A percentile compares a stretch with the other conserved stretches of the same genome.
These are phyloP conservation scores for Suillus occidentalis DNA, from an alignment of 768 basidiomycete genomes.

Conservation along the genomic window DNA sequence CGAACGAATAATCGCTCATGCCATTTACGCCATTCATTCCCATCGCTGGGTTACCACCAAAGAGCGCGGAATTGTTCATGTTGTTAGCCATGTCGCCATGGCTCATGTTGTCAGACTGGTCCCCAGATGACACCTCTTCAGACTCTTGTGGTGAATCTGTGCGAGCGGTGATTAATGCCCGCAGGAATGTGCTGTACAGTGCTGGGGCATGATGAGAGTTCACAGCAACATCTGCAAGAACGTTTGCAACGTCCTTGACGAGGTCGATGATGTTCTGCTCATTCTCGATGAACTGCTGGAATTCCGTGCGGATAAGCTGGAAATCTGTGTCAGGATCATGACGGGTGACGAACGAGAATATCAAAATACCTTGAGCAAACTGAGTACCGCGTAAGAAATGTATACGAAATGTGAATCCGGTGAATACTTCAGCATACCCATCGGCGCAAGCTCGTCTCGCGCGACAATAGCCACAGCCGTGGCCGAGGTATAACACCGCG, in stretches of 20 bases:
- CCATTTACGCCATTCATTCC: slow-evolving; percentile 20
- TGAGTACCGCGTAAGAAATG: slow-evolving; percentile 90
- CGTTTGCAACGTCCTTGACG: slow-evolving; percentile 79
- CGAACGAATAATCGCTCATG: slow-evolving; percentile 66
- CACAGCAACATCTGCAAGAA: slow-evolving; percentile 74
- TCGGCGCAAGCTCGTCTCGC: slow-evolving; percentile 75
- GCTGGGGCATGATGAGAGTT: slow-evolving; percentile 86
- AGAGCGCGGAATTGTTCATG: slow-evolving; percentile 15
- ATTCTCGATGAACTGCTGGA: slow-evolving; percentile 71
- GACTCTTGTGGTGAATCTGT: slow-evolving; percentile 32
- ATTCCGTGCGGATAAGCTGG: slow-evolving; percentile 82
- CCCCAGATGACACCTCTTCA: slow-evolving; percentile 31
- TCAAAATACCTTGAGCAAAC: slow-evolving; percentile 79
- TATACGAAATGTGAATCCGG: slow-evolving; percentile 93
- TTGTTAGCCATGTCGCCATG: slow-evolving; percentile 31
- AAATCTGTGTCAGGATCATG: slow-evolving; percentile 16
- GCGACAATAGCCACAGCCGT: slow-evolving; percentile 69
- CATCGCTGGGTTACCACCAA: slow-evolving; percentile 18
- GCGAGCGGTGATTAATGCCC: slow-evolving; percentile 65
- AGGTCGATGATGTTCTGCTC: slow-evolving; percentile 70
- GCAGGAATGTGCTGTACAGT: slow-evolving; percentile 82
- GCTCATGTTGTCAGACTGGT: slow-evolving; percentile 3
- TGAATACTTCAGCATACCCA: slow-evolving; percentile 76
- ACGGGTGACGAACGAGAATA: background rate
- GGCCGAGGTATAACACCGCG: slow-evolving; percentile 72